phyloP scores from a whole-genome alignment of 163 green algal genomes.

The Chlamydomonas reinhardtii region DNA sequence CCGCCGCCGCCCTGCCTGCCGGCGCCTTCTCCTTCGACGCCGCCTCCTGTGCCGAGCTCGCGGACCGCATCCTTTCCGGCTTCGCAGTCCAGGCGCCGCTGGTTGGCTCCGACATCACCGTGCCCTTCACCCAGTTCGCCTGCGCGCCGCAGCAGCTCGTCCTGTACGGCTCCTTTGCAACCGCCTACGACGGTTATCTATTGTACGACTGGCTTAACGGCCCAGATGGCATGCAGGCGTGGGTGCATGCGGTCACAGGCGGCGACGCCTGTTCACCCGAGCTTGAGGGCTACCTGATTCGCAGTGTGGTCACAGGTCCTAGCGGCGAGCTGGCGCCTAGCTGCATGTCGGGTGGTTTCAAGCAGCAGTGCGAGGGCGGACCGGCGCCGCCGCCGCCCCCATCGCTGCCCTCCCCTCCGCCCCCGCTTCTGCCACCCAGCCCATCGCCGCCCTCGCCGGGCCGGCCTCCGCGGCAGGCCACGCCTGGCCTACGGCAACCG shows the following conservation, averaged over 20 bases:
- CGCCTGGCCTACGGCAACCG: neutral
- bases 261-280: neutral
- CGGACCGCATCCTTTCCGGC: neutral
- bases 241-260: neutral
- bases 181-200: neutral
- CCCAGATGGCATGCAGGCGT: slow-evolving; percentile 8
- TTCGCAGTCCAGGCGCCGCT: neutral
- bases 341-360: no score
- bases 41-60: neutral
- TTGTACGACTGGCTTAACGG: slow-evolving; percentile 16
- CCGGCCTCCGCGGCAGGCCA: neutral
- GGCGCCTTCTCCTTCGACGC: neutral
- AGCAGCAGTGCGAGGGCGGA: neutral
- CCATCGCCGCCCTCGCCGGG: no score
- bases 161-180: neutral
- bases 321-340: neutral
- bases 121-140: neutral
- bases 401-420: no score
- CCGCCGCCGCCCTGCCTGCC: no score
- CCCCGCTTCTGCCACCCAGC: no score
- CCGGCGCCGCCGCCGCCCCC: no score
- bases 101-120: neutral
- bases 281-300: slow-evolving; percentile 4
- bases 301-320: neutral
- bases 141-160: neutral